Conservation (phyloP, 202 grass and related monocot species). For the Cymbopogon flexuosus region DNA sequence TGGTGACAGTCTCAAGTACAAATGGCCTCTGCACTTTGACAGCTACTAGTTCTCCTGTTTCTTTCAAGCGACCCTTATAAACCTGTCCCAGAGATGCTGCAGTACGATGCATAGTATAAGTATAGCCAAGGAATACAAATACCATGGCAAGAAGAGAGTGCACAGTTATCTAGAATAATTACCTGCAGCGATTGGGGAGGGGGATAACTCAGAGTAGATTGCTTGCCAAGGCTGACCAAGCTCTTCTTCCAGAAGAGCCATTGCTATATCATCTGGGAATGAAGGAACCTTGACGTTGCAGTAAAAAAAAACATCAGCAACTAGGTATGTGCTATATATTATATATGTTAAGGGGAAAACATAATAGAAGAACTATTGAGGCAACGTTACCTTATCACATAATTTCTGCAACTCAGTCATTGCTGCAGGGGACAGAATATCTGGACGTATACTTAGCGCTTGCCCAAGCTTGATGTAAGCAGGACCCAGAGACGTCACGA, state of each 20-base stretch:
- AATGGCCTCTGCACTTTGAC: conserved; percentile 96
- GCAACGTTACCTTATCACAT: conserved; percentile 63
- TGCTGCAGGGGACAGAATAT: conserved; percentile 88
- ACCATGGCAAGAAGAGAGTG: neutral
- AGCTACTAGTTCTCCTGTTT: conserved; percentile 82
- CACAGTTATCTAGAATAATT: neutral
- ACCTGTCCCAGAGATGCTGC: conserved; percentile 96
- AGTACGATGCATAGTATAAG: conserved; percentile 29
- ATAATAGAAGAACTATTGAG: neutral
- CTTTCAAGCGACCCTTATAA: conserved; percentile 91
- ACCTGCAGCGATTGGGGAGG: conserved; percentile 97
- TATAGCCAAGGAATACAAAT: neutral
- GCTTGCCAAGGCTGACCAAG: conserved; percentile 82
- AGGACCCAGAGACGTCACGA: conserved; percentile 91
- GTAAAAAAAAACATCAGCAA: conserved; percentile 13
- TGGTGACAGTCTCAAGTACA: conserved; percentile 86
- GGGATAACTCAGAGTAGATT: conserved; percentile 85
- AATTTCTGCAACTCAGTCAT: conserved; percentile 95
- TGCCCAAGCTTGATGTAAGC: conserved; percentile 99
- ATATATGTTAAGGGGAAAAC: neutral
- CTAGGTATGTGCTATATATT: neutral
- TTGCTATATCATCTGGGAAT: conserved; percentile 87
- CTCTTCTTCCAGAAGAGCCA: conserved; percentile 86
- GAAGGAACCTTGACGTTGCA: conserved; percentile 61
- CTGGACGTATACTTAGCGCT: conserved; percentile 83